phyloP scores from a whole-genome alignment of 2,329 filamentous ascomycete genomes.

The Fusarium redolens region DNA sequence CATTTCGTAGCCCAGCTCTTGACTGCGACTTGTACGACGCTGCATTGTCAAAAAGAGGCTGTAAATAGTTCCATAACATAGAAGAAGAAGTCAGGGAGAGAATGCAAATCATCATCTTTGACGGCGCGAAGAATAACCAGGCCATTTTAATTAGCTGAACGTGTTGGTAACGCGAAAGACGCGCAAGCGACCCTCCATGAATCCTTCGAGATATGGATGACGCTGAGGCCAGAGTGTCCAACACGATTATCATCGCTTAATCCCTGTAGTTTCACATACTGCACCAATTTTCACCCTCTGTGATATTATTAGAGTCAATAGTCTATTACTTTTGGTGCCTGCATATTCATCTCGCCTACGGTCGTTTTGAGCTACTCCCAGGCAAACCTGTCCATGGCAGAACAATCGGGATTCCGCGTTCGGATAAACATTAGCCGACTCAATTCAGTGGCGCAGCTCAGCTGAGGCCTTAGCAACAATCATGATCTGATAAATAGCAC shows the following conservation, averaged over 20 bases:
- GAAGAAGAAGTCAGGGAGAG: rapidly evolving
- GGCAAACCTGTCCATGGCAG: neutral
- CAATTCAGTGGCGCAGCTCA: neutral
- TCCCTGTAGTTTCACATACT: neutral
- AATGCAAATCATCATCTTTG: rapidly evolving
- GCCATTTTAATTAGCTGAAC: neutral
- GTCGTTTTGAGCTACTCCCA: neutral
- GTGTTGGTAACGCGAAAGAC: neutral
- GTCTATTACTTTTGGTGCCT: neutral
- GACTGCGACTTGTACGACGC: neutral
- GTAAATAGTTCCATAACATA: rapidly evolving
- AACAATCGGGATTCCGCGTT: neutral
- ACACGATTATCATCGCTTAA: neutral
- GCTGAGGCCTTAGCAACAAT: neutral
- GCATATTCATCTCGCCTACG: neutral
- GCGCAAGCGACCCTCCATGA: neutral
- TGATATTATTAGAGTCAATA: neutral
- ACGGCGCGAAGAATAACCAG: neutral
- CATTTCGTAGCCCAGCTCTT: neutral
- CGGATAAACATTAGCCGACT: neutral
- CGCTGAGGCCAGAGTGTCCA: neutral
- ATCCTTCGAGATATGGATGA: neutral
- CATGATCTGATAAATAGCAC: rapidly evolving
- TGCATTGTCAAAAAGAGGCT: neutral
- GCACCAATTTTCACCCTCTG: neutral